Base-by-base conservation (phyloP, 1,284 basidiomycete genomes). In the Sporisorium exsertum region DNA sequence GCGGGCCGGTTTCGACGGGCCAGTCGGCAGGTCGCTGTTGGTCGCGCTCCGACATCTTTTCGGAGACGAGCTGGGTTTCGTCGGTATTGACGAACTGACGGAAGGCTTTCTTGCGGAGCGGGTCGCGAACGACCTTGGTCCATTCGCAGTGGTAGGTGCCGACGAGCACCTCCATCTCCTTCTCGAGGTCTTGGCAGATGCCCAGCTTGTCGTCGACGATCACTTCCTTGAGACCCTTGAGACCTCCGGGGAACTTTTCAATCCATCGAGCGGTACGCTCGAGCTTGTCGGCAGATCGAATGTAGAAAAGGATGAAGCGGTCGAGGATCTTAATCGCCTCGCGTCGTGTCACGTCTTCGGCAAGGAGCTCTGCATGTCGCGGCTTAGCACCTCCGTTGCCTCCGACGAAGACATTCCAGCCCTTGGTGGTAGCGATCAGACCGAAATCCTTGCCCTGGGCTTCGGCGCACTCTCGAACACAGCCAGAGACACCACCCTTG, bases 401-500 rank as follows among this genome's bases (percentile, higher is more conserved):
- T 51, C 90, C 91, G 9, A 93, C 86, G 79, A 89, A 92, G 57
- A 93, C 90, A 89, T 80, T 61, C 62, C 72, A 79, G 55, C 69
- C 65, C 84, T 93, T 92, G 84, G 90, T 90, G 0, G 91, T 92
- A 1, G 92, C 92, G 66, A 92, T 93, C 40, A 93, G 86, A 26
- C 92, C 92, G 80, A 93, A 93, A 85, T 93, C 92, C 78, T 91
- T 92, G 35, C 87, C 87, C 78, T 93, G 92, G 0, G 92, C 92
- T 84, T 93, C 92, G 45, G 80, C 78, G 45, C 80, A 81, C 37
- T 81, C 80, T 20, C 80, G 77, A 2, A 79, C 72, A 51, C 80
- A 93, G 16, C 92, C 92, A 40, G 89, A 90, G 2, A 93, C 91
- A n/a, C 92, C 92, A 18, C 91, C 91, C 85, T 93, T 93, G 84